Base-by-base conservation (phyloP, 2,329 filamentous ascomycete genomes). In the Canariomyces notabilis region DNA sequence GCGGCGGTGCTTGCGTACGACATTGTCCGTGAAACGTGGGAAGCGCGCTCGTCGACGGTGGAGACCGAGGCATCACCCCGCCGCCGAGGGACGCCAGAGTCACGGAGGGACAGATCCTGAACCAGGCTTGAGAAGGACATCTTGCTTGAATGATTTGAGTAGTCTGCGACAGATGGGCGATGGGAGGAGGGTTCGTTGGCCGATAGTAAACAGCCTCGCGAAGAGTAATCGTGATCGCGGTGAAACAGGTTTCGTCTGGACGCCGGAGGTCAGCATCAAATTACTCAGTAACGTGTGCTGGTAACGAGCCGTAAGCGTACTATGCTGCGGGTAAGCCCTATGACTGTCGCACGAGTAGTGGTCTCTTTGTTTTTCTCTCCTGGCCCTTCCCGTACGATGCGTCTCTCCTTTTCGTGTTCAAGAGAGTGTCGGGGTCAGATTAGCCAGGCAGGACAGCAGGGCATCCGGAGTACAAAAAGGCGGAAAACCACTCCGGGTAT, bases 121-220 rank as follows among this genome's bases (percentile, higher is more conserved):
- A 84, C 78, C 44, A 84, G 77, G 60, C 76, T 82, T 33, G 80
- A 84, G 68, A 84, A 83, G 29, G 80, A 84, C 80, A 84, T 83
- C 50, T 31, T 52, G 32, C n/a, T 19, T 8, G 41, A 11, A 38
- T 21, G 4, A 18, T 31, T 21, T 29, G 21, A 16, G 20, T 31
- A 12, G 32, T 6, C 4, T 19, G 29, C 19, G 34, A 11, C 34
- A 39, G n/a, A n/a, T n/a, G n/a, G n/a, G 18, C 7, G 32, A 23
- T 11, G 16, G 20, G 6, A 37, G 31, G 31, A 23, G 31, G 20
- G 32, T 26, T 16, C 19, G 42, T n/a, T 9, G 19, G 21, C 8
- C 34, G 42, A 15, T 33, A 36, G 15, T 16, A 16, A 23, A 37
- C 33, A 26, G 34, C 26, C n/a, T n/a, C n/a, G n/a, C n/a, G n/a